phyloP scores from a whole-genome alignment of 306 rosid species.

The Pueraria montana region DNA sequence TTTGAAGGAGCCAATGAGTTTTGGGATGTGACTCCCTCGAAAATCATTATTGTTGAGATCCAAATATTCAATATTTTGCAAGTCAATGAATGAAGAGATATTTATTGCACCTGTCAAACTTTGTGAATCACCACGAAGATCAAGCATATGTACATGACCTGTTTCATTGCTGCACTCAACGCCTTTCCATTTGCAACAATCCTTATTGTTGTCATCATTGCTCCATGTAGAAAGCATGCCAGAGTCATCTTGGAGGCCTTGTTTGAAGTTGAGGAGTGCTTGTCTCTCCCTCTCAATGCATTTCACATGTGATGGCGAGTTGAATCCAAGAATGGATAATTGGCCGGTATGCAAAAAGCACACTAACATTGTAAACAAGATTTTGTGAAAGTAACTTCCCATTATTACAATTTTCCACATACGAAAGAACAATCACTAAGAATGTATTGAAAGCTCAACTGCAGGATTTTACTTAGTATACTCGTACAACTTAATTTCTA shows the following conservation, averaged over 20 bases:
- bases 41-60: background rate
- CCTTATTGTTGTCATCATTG: too few species aligned
- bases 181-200: constrained; percentile 43
- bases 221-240: constrained; percentile 41
- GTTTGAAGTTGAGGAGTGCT: constrained; percentile 35
- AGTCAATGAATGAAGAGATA: background rate
- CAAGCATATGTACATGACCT: background rate
- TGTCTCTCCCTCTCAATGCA: constrained; percentile 38
- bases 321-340: background rate
- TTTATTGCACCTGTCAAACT: background rate
- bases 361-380: background rate
- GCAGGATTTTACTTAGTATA: too few species aligned
- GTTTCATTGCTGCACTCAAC: constrained; percentile 32
- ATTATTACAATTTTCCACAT: too few species aligned
- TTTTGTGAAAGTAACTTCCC: background rate
- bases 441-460: too few species aligned
- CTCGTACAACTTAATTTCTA: too few species aligned
- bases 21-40: background rate
- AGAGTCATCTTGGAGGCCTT: background rate
- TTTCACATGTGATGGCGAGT: background rate
- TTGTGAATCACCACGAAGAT: background rate
- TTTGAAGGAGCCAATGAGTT: background rate
- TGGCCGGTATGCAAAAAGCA: background rate
- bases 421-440: too few species aligned
- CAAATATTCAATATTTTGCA: constrained; percentile 20